These are phyloP conservation scores for Rubroshorea leprosula DNA, from an alignment of 345 rosid genomes.

Conservation along the genomic window DNA sequence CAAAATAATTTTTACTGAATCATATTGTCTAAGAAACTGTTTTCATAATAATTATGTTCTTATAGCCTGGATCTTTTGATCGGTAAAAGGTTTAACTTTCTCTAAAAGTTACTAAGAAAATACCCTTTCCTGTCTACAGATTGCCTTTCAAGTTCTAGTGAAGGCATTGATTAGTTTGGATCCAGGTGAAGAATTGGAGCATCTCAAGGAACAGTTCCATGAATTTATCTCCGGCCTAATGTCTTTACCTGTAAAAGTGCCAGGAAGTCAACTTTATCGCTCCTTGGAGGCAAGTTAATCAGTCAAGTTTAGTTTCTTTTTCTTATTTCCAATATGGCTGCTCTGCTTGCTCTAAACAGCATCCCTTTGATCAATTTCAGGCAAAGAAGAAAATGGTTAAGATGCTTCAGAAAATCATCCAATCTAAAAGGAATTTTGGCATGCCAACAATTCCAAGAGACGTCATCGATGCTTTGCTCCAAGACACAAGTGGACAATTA, in stretches of 20 bases:
- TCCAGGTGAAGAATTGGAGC: constrained; percentile 59
- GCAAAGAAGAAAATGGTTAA: constrained; percentile 91
- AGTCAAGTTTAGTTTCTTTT: too few species aligned
- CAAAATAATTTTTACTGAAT: constrained; percentile 36
- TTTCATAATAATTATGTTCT: constrained; percentile 20
- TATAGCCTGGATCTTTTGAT: background rate
- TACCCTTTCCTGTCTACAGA: constrained; percentile 35
- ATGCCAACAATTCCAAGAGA: constrained; percentile 38
- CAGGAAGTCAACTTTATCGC: constrained; percentile 82
- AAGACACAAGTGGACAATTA: constrained; percentile 46
- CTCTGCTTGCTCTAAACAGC: background rate
- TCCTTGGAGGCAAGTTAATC: constrained; percentile 58
- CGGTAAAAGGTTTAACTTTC: background rate
- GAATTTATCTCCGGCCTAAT: constrained; percentile 82
- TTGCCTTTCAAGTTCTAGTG: constrained; percentile 84
- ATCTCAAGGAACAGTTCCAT: constrained; percentile 68
- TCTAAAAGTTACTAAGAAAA: constrained; percentile 18
- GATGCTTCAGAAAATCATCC: constrained; percentile 49
- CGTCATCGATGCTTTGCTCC: constrained; percentile 68
- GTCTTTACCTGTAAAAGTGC: constrained; percentile 84
- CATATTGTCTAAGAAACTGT: constrained; percentile 31
- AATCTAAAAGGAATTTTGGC: constrained; percentile 35
- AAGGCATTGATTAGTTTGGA: constrained; percentile 89
- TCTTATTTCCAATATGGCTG: background rate
- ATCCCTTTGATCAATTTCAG: constrained; percentile 22